Evolutionary conservation across 2,329 filamentous ascomycete genomes (phyloP), one percentile per base, ranked within the genome.

Genomic region (Aureobasidium sp.): DNA sequence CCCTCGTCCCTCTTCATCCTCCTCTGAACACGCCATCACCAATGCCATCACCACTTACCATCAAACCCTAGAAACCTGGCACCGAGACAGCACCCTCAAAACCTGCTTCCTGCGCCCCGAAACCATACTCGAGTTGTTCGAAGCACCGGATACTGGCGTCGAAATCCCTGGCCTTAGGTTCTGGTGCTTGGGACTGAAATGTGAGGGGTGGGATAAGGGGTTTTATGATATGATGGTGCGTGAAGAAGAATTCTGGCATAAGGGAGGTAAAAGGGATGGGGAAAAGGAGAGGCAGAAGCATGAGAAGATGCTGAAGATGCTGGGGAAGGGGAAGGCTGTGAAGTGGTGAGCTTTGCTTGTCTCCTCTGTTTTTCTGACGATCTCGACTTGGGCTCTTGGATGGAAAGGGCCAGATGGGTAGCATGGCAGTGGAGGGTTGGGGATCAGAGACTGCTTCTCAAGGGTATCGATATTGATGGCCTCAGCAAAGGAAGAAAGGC

Each of bases 151-250:
- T 67, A 69, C 70, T 0, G 37, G 36, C 12, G 76, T 73, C 41
- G 68, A 72, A 6, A 70, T 72, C 12, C 73, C 73, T 0, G 77
- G 76, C 6, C 68, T 80, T 9, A 70, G 78, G 20, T 71, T 80
- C 27, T 78, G 74, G 74, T 79, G 75, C 75, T 77, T 80, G 68
- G 80, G 80, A 56, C 69, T 80, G 31, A 65, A 78, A 67, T 80
- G 77, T 62, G 70, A 75, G 3, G 69, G 70, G 15, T 80, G 73
- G 68, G 75, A 77, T 51, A 59, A 64, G 12, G 71, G 70, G 2
- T 77, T 80, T 68, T 79, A 79, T 64, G 66, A 74, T 5, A 68
- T 73, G 67, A 70, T 80, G 8, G 72, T 75, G 22, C 44, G 48
- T 9, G 39, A 55, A 20, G 31, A 53, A 8, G 9, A 4, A 5